These are phyloP conservation scores for Fusarium nanum DNA, from an alignment of 2,329 filamentous ascomycete species.

Conservation along the genomic window DNA sequence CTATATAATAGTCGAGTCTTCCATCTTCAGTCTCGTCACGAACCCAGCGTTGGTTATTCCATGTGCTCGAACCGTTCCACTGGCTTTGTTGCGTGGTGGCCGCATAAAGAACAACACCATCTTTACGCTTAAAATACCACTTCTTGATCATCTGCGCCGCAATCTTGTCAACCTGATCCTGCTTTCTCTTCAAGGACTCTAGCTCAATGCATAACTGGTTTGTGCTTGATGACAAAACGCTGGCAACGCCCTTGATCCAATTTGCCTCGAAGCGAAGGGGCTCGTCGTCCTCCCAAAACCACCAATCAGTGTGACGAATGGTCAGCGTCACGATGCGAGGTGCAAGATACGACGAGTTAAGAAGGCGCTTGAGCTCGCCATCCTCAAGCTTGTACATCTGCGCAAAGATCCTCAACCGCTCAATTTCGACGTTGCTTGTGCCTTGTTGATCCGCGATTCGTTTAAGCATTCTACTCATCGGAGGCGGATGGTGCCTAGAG, in stretches of 20 bases:
- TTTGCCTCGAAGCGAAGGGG: constrained; percentile 51
- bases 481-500: neutral
- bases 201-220: constrained; percentile 58
- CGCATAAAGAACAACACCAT: constrained; percentile 49
- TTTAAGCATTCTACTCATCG: constrained; percentile 20
- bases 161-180: constrained; percentile 58
- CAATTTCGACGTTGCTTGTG: constrained; percentile 43
- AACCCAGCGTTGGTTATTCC: constrained; percentile 53
- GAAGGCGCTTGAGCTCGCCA: constrained; percentile 42
- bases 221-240: constrained; percentile 49
- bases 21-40: constrained; percentile 56
- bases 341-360: constrained; percentile 46
- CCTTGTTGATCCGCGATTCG: constrained; percentile 40
- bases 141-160: constrained; percentile 43
- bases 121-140: constrained; percentile 47
- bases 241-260: constrained; percentile 51
- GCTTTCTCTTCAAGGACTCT: constrained; percentile 61
- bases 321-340: constrained; percentile 57
- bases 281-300: constrained; percentile 27
- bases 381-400: constrained; percentile 56
- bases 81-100: constrained; percentile 46
- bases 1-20: constrained; percentile 58
- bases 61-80: constrained; percentile 61
- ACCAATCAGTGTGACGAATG: constrained; percentile 59
- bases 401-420: constrained; percentile 55